Base-by-base conservation (phyloP, 805 yeast species). In the Lipomyces starkeyi region DNA sequence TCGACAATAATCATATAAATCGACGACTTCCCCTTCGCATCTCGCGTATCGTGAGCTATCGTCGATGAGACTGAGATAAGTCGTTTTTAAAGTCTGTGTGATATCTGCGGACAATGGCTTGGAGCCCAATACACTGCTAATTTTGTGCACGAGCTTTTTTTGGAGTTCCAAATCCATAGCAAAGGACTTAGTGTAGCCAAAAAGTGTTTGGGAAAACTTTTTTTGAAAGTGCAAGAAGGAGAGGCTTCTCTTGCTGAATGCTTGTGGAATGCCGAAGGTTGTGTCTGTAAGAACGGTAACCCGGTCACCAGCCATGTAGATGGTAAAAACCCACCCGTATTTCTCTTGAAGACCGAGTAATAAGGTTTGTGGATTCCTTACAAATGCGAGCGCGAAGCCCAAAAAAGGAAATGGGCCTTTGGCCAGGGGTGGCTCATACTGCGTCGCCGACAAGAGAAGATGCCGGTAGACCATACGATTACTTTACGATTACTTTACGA, bases 251-350 rank as follows among this genome's bases (percentile, higher is more conserved):
- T 25, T 57, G 35, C n/a, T 37, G 58, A 29, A 61, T 8, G 60
- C 62, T 27, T 47, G 58, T 32, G 47, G 53, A 25, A 55, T 61
- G 22, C 63, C 71, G 3, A 59, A 27, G 5, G 54, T 37, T 13
- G 71, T 68, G 54, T 67, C 71, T 2, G 68, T 54, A 13, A 65
- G 37, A 25, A 68, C 13, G 25, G 61, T 37, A 60, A 68, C 20
- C 22, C 66, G 53, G 43, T 62, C 61, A 20, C 71, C 71, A 0
- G 60, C 71, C 0, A 62, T 37, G 35, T 61, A 63, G 22, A 68
- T 20, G n/a, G 59, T 57, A 56, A 68, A 68, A 40, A 68, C 43
- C 56, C 63, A 43, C 32, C 70, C 69, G 5, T 54, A 47, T 29
- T 56, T 34, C 32, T 59, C 34, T 20, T 70, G 67, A 22, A 55